Evolutionary conservation across 1,139 yeast genomes (phyloP).

Genomic region (Wickerhamiella pararugosa): DNA sequence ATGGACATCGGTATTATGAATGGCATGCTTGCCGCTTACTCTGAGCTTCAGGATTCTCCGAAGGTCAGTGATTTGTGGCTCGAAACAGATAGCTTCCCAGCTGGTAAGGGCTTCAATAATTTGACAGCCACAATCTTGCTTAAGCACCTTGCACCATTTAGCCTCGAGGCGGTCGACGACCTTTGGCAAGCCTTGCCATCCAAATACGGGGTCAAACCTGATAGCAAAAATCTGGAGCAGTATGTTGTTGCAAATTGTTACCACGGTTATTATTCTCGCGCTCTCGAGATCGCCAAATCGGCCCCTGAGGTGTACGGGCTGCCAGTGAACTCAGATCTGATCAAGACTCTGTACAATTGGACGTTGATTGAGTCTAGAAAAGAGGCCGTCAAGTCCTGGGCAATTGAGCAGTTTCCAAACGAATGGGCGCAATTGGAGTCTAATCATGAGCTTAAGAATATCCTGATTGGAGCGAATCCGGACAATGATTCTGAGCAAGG

Average conservation of each 20-base stretch:
- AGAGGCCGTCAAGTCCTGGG: slow-evolving; percentile 38
- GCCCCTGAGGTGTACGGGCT: slow-evolving; percentile 36
- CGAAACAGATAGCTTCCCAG: slow-evolving; percentile 38
- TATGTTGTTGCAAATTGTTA: slow-evolving; percentile 62
- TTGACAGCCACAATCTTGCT: slow-evolving; percentile 61
- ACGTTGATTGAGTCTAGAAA: slow-evolving; percentile 39
- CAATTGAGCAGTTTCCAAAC: slow-evolving; percentile 29
- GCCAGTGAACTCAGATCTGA: slow-evolving; percentile 34
- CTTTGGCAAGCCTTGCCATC: slow-evolving; percentile 50
- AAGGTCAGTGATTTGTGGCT: slow-evolving; percentile 50
- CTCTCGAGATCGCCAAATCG: slow-evolving; percentile 36
- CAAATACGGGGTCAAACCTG: slow-evolving; percentile 37
- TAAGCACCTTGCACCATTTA: slow-evolving; percentile 43
- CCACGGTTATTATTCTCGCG: slow-evolving; percentile 46
- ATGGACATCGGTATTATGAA: slow-evolving; percentile 48
- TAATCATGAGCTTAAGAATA: slow-evolving; percentile 24
- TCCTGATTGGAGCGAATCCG: slow-evolving; percentile 18
- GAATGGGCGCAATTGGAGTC: slow-evolving; percentile 34
- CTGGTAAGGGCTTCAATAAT: slow-evolving; percentile 38
- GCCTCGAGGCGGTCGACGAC: slow-evolving; percentile 42
- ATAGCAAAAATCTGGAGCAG: slow-evolving; percentile 42
- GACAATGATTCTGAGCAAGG: slow-evolving; percentile 20
- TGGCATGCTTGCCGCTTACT: slow-evolving; percentile 50
- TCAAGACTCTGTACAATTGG: slow-evolving; percentile 47
- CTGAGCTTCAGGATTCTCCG: slow-evolving; percentile 44